A percentile compares a stretch with the other conserved stretches of the same genome.
phyloP scores from a whole-genome alignment of 1,284 basidiomycete genomes.

The Boletus sp. region DNA sequence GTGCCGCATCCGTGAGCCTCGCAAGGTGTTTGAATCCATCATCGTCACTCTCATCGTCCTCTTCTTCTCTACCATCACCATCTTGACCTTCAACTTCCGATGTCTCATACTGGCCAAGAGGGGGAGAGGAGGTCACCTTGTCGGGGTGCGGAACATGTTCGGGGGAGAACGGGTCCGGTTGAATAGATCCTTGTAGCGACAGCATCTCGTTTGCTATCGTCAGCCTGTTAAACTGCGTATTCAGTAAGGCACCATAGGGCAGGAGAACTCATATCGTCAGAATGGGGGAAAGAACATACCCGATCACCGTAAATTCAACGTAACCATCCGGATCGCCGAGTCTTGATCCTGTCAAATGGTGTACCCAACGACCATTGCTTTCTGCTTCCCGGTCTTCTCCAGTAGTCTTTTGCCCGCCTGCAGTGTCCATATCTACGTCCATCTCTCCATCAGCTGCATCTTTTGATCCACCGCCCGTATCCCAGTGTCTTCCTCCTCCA shows the following conservation, averaged over 20 bases:
- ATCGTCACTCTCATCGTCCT: slow-evolving; percentile 30
- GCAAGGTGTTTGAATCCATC: slow-evolving; percentile 42
- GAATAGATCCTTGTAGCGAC: slow-evolving; percentile 87
- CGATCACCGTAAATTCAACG: slow-evolving; percentile 86
- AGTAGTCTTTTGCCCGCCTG: slow-evolving; percentile 29
- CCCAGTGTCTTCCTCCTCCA: slow-evolving; percentile 37
- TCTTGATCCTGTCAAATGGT: slow-evolving; percentile 62
- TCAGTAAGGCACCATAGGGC: slow-evolving; percentile 3
- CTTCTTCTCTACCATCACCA: slow-evolving; percentile 20
- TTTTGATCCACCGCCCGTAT: slow-evolving; percentile 22
- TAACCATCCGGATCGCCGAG: slow-evolving; percentile 72
- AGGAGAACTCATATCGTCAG: neutral
- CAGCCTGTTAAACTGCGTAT: slow-evolving; percentile 49
- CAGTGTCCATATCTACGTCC: slow-evolving; percentile 24
- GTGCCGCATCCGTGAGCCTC: slow-evolving; percentile 30
- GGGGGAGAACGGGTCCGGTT: slow-evolving; percentile 79
- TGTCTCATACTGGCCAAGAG: slow-evolving; percentile 11
- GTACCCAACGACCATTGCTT: slow-evolving; percentile 76
- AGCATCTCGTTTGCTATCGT: slow-evolving; percentile 95
- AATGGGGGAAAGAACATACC: slow-evolving; percentile 45
- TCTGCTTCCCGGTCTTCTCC: slow-evolving; percentile 34
- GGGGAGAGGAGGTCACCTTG: slow-evolving; percentile 6
- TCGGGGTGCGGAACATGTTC: slow-evolving; percentile 43
- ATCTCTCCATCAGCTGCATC: slow-evolving; percentile 20
- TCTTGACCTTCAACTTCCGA: slow-evolving; percentile 28